Evolutionary conservation across 495 filamentous ascomycete species (phyloP), one percentile per base, ranked within the genome.

Genomic region (Staphylotrichum tortipilum): DNA sequence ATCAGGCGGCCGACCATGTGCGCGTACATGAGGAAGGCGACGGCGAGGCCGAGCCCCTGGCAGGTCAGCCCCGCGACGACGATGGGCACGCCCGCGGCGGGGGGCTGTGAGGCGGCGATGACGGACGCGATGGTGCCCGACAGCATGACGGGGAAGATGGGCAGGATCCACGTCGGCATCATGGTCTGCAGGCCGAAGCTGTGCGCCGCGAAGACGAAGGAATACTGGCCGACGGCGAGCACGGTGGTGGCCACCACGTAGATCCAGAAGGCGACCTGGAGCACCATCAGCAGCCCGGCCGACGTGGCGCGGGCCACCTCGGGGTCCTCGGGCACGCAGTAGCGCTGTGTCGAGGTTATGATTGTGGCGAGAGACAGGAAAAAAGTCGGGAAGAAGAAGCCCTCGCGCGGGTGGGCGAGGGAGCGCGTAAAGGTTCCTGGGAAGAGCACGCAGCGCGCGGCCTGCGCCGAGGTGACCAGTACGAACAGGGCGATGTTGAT

Each of bases 351-450:
- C 6, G 76, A 75, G 4, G 74, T 71, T 42, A 86, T 78, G 46
- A 85, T 68, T 8, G 80, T 82, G 8, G 84, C 81, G 15, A 85
- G 47, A 7, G 77, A 78, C 12, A 88, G 73, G 59, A 79, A 82
- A 50, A 85, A 84, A 10, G 81, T 81, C 14, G 79, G 76, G 36
- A 85, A 73, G 71, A 85, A 86, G 40, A 86, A 78, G 7, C 77
- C 77, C 54, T 88, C 84, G 6, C 78, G 72, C 4, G 78, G 77
- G 48, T 86, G 80, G 7, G 69, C 70, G 36, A 87, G 58, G 15
- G 81, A 81, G 23, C 68, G 53, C 19, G 68, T 62, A 31, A 85
- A 53, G 0, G 74, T 71, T 8, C 75, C 71, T 7, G 70, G 66
- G 49, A 73, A 73, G 11, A 79, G 54, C 19, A 75, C 53, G 67